A percentile compares a stretch with the other conserved stretches of the same genome.
Conservation (phyloP, 345 rosid species). For the Populus simonii region DNA sequence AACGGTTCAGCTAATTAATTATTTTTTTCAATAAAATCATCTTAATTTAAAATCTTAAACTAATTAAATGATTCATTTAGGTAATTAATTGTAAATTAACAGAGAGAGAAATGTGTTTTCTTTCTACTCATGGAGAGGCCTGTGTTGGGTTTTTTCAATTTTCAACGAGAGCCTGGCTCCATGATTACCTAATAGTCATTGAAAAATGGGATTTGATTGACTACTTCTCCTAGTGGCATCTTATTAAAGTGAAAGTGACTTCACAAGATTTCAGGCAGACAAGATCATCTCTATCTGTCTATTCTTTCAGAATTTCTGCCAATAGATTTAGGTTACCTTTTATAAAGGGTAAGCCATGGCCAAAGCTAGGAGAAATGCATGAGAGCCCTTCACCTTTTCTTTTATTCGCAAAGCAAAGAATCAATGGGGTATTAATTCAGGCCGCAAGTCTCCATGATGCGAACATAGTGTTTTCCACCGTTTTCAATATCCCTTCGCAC, state of each 20-base stretch:
- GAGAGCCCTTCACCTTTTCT: neutral
- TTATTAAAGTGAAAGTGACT: neutral
- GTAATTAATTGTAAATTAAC: too few species aligned
- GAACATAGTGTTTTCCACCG: neutral
- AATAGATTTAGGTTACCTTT: neutral
- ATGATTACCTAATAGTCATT: neutral
- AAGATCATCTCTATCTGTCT: neutral
- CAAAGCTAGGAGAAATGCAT: neutral
- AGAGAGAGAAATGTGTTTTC: too few species aligned
- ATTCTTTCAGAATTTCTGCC: slow-evolving; percentile 1
- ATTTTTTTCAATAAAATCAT: too few species aligned
- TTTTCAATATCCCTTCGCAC: neutral
- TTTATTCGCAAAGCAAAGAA: neutral
- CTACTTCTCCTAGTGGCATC: neutral
- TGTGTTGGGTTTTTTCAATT: too few species aligned
- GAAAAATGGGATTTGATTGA: neutral
- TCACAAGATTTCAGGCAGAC: neutral
- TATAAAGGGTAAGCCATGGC: neutral
- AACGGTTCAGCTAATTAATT: too few species aligned
- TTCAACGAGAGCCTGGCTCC: neutral
- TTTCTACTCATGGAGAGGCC: too few species aligned
- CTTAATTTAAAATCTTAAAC: too few species aligned
- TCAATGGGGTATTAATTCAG: neutral
- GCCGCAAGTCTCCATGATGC: neutral
- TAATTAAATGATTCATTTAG: too few species aligned